phyloP scores from a whole-genome alignment of 352 stramenopile genomes.

The Pythium volutum region DNA sequence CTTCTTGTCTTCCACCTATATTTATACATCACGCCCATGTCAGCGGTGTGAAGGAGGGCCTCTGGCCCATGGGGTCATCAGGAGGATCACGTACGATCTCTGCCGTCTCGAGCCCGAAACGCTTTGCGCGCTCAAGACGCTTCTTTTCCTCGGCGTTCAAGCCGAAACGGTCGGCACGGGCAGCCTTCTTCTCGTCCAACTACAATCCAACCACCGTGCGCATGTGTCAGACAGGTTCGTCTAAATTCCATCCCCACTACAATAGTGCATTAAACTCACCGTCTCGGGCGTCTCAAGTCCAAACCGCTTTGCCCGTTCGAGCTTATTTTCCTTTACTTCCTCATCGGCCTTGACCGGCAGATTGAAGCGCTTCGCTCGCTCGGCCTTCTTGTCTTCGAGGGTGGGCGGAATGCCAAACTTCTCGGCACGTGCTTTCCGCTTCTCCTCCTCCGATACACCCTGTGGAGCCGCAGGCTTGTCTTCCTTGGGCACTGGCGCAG shows the following conservation, averaged over 20 bases:
- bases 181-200: slow-evolving; percentile 82
- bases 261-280: slow-evolving; percentile 26
- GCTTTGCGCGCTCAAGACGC: slow-evolving; percentile 78
- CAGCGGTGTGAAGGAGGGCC: background rate
- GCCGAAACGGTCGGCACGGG: slow-evolving; percentile 76
- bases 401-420: slow-evolving; percentile 79
- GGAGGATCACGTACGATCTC: slow-evolving; percentile 51
- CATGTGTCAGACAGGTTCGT: too few relatives aligned
- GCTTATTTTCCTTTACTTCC: slow-evolving; percentile 63
- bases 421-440: slow-evolving; percentile 68
- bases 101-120: slow-evolving; percentile 77
- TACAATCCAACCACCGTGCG: too few relatives aligned
- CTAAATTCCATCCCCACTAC: too few relatives aligned
- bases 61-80: too few relatives aligned
- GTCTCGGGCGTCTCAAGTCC: slow-evolving; percentile 73
- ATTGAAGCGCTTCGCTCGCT: slow-evolving; percentile 81
- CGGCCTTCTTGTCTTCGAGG: slow-evolving; percentile 76
- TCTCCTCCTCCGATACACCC: slow-evolving; percentile 66
- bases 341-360: slow-evolving; percentile 34
- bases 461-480: slow-evolving; percentile 14
- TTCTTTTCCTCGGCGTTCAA: slow-evolving; percentile 80
- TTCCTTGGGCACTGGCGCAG: background rate
- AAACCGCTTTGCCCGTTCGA: slow-evolving; percentile 75
- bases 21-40: slow-evolving; percentile 31
- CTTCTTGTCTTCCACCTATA: slow-evolving; percentile 55